Evolutionary conservation across 2,329 filamentous ascomycete genomes (phyloP).

Genomic region (Aspergillus ochraceoroseus): DNA sequence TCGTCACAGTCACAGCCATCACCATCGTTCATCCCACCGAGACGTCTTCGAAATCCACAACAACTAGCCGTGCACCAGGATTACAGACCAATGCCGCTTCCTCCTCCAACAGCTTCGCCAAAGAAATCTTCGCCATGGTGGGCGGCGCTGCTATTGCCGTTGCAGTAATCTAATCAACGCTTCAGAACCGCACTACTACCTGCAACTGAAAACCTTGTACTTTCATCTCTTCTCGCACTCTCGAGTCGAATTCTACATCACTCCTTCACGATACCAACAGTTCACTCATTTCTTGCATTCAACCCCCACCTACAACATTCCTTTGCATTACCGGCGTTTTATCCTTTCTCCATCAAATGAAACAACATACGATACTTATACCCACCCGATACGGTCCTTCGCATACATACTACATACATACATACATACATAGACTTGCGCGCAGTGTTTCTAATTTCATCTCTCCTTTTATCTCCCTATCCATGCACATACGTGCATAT

Average conservation of each 20-base stretch:
- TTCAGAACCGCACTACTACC: background rate
- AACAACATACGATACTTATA: constrained; percentile 3
- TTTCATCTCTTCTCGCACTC: background rate
- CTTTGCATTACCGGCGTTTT: constrained; percentile 13
- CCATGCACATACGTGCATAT: too few species aligned
- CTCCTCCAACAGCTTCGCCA: constrained; percentile 28
- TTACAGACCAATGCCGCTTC: constrained; percentile 40
- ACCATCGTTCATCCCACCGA: constrained; percentile 41
- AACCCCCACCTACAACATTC: constrained; percentile 4
- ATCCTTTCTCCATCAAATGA: background rate
- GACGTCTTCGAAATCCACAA: constrained; percentile 24
- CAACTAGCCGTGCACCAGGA: constrained; percentile 30
- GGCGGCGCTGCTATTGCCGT: constrained; percentile 41
- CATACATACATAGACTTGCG: constrained; percentile 2
- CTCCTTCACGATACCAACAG: background rate
- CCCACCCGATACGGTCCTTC: constrained; percentile 8
- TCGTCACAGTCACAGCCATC: constrained; percentile 44
- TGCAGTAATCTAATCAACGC: constrained; percentile 32
- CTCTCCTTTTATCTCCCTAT: constrained; percentile 1
- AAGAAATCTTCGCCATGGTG: constrained; percentile 38
- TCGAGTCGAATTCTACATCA: background rate
- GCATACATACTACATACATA: too few species aligned
- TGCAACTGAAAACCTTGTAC: too few species aligned
- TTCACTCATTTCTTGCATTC: constrained; percentile 1
- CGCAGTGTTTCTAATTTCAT: background rate